A percentile compares a stretch with the other conserved stretches of the same genome.
phyloP scores from a whole-genome alignment of 176 grass and related monocot species.

The Areca catechu region DNA sequence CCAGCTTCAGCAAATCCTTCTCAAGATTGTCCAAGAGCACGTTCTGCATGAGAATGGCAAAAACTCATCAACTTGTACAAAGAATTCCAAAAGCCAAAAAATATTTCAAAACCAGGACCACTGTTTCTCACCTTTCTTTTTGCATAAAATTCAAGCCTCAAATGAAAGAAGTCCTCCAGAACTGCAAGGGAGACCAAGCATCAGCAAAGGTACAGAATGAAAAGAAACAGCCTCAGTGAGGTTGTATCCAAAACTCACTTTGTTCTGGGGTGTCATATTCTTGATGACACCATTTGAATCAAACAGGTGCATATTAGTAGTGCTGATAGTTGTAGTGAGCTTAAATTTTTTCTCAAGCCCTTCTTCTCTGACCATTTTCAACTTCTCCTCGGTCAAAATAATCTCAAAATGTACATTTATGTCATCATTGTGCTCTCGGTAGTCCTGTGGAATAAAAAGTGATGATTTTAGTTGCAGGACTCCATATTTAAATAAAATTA shows the following conservation, averaged over 20 bases:
- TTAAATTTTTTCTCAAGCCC: constrained; percentile 86
- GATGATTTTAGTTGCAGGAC: no score
- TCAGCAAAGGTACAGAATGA: constrained; percentile 5
- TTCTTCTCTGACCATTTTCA: constrained; percentile 71
- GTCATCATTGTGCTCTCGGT: constrained; percentile 41
- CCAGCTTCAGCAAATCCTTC: constrained; percentile 45
- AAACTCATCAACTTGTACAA: background rate
- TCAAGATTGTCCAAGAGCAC: constrained; percentile 43
- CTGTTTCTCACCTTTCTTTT: constrained; percentile 60
- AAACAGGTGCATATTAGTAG: constrained; percentile 97
- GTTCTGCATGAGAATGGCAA: constrained; percentile 28
- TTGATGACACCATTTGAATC: constrained; percentile 55
- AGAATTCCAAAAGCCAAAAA: background rate
- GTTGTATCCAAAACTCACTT: constrained; percentile 28
- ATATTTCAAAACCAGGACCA: background rate
- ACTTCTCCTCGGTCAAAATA: constrained; percentile 42
- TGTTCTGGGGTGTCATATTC: constrained; percentile 72
- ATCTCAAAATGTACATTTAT: constrained; percentile 50
- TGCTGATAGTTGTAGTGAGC: constrained; percentile 68
- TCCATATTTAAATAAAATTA: background rate
- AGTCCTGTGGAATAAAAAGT: constrained; percentile 31
- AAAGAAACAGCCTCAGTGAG: no score
- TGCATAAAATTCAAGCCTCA: constrained; percentile 59
- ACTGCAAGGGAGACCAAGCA: constrained; percentile 29
- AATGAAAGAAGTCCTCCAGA: constrained; percentile 53